Evolutionary conservation across 164 flowering plant genomes (phyloP), one percentile per base, ranked within the genome.

Genomic region (Annona squamosa): DNA sequence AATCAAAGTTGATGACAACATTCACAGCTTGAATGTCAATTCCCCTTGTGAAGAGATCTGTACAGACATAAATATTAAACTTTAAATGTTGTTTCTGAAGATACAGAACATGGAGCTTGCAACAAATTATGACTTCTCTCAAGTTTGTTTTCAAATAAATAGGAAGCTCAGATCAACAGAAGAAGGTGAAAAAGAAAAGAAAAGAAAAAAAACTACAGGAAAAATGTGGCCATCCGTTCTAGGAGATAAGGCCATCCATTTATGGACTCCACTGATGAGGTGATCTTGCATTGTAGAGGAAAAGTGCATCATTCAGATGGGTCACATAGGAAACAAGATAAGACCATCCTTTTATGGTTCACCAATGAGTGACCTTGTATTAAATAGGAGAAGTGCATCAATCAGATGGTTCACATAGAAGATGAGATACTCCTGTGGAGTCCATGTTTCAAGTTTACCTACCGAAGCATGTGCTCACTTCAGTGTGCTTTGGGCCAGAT

Each of bases 11-110:
- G 72, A 96, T 92, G 43, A 96, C 99, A 47, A 96, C 99, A 82
- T 96, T 96, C n/a, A 96, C 99, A 48, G 99, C 98, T 82, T 96
- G 98, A 76, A 96, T 96, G 77, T 96, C 99, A 76, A 96, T 96
- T 46, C 99, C 98, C 76, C 99, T 86, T 0, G 99, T 96, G 77
- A 93, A 96, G 63, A 96, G 78, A 87, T 96, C 99, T 96, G 93
- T 52, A 81, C 74, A 71, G 73, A 67, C 4, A 46, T 12, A 66
- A 66, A 43, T 2, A 64, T 64, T 64, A 5, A 64, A 16, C 59
- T 52, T 52, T 10, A 10, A 52, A 16, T 5, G 13, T 52, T 52
- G 13, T 52, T 52, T 52, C 59, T 9, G 59, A 52, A 9, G 59
- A 10, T 6, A 52, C 3, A 52, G 59, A 52, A 52, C 9, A 52